Evolutionary conservation across 2,329 filamentous ascomycete genomes (phyloP).

Genomic region (Sporothrix mexicana): DNA sequence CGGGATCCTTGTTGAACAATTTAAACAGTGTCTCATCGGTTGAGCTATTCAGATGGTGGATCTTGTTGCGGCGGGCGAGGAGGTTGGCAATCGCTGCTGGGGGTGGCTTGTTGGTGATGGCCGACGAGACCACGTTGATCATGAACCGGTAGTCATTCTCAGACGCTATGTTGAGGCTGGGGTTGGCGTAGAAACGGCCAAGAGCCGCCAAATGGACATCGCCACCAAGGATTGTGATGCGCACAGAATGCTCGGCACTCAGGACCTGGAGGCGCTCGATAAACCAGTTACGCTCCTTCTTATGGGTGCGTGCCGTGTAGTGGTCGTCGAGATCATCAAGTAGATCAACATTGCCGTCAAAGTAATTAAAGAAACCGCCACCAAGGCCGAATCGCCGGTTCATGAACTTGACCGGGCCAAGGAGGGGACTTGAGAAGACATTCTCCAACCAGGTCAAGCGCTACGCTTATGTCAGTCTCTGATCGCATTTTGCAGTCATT

Average conservation of each 20-base stretch:
- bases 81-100: constrained; percentile 88
- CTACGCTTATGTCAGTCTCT: constrained; percentile 44
- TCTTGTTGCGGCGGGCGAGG: constrained; percentile 86
- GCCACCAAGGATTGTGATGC: constrained; percentile 89
- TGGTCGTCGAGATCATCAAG: constrained; percentile 94
- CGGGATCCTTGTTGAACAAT: constrained; percentile 90
- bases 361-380: constrained; percentile 88
- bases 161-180: constrained; percentile 74
- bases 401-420: constrained; percentile 85
- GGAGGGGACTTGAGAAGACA: constrained; percentile 82
- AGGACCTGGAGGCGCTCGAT: constrained; percentile 83
- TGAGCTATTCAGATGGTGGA: constrained; percentile 69
- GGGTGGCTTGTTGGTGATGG: constrained; percentile 94
- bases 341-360: constrained; percentile 91
- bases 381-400: constrained; percentile 88
- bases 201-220: constrained; percentile 93
- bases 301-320: constrained; percentile 91
- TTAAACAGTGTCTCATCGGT: constrained; percentile 93
- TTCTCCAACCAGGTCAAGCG: constrained; percentile 97
- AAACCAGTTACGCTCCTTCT: constrained; percentile 79
- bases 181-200: constrained; percentile 93
- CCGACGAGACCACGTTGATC: constrained; percentile 90
- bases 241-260: constrained; percentile 83
- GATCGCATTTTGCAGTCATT: background rate
- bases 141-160: constrained; percentile 92